Base-by-base conservation (phyloP, 2,329 filamentous ascomycete species). In the Talaromyces sp. region DNA sequence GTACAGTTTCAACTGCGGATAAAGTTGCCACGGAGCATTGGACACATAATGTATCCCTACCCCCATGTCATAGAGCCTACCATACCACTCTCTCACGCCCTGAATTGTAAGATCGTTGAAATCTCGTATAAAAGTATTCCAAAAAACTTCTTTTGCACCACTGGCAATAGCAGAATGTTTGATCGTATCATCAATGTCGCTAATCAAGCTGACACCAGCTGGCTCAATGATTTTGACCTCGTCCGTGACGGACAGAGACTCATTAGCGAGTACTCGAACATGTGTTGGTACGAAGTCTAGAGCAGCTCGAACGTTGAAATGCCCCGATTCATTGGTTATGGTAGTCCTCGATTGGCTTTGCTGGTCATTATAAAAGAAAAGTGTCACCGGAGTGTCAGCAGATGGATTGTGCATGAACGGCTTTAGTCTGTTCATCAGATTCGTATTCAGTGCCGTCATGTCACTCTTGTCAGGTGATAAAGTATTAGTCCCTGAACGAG, bases 21-120 rank as follows among this genome's bases (percentile, higher is more conserved):
- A 99, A 7, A 99, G 84, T 75, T 99, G 96, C 96, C 96, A 99
- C 0, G 95, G 95, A 60, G 94, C 96, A 78, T 99, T 99, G n/a
- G 95, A 99, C 69, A 97, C 96, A 76, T 99, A 99, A 75, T 99
- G 96, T 61, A 99, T 85, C 71, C 89, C 87, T 27, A 98, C 94
- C 19, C 93, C 93, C 80, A 94, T 87, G 22, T 88, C 83, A 45
- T 90, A 85, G 79, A 99, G 84, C 22, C 83, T 83, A 41, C 83
- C 87, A 74, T 98, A 99, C 94, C 95, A 98, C 68, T 96, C 92
- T 65, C 84, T 86, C 22, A 98, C 93, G 2, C 95, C 95, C 16
- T 93, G 89, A 24, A 99, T 88, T 0, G 88, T 92, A 54, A 98
- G 83, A 66, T 94, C 92, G 3, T 80, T 83, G 1, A 98, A 82